Percentiles rank a stretch among this genome's conserved stretches.
phyloP scores from a whole-genome alignment of 176 grass and related monocot species.

The Zea luxurians region DNA sequence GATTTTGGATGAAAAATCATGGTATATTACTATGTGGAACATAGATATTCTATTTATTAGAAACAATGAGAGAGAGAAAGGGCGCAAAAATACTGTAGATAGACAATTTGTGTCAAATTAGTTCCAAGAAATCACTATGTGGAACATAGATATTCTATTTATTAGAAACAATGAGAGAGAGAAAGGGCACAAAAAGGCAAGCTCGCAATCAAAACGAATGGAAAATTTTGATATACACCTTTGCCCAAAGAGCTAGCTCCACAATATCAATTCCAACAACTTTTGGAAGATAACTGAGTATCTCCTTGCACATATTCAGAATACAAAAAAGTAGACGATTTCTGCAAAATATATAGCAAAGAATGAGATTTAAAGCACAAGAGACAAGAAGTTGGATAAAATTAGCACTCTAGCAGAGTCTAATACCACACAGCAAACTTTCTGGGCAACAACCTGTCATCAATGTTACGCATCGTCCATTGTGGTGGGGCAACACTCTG shows the following conservation, averaged over 20 bases:
- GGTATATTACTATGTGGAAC: background rate
- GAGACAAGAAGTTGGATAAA: constrained; percentile 25
- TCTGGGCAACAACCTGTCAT: constrained; percentile 84
- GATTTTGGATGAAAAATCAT: too few species aligned
- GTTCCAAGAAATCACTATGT: too few species aligned
- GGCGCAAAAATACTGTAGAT: too few species aligned
- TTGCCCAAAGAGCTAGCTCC: constrained; percentile 97
- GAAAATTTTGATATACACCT: constrained; percentile 53
- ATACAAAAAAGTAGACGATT: constrained; percentile 95
- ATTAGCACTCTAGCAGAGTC: constrained; percentile 27
- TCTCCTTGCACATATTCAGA: constrained; percentile 96
- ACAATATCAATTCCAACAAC: constrained; percentile 95
- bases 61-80: background rate
- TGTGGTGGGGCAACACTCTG: constrained; percentile 96
- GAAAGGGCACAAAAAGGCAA: background rate
- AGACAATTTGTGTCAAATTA: too few species aligned
- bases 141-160: too few species aligned
- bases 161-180: too few species aligned
- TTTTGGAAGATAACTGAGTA: constrained; percentile 80
- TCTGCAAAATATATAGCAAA: constrained; percentile 55
- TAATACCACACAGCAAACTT: constrained; percentile 40
- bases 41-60: background rate
- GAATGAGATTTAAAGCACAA: constrained; percentile 16
- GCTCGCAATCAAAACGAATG: constrained; percentile 1
- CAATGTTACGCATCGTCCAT: constrained; percentile 99